Base-by-base conservation (phyloP, 306 rosid species). In the Dryas octopetala region DNA sequence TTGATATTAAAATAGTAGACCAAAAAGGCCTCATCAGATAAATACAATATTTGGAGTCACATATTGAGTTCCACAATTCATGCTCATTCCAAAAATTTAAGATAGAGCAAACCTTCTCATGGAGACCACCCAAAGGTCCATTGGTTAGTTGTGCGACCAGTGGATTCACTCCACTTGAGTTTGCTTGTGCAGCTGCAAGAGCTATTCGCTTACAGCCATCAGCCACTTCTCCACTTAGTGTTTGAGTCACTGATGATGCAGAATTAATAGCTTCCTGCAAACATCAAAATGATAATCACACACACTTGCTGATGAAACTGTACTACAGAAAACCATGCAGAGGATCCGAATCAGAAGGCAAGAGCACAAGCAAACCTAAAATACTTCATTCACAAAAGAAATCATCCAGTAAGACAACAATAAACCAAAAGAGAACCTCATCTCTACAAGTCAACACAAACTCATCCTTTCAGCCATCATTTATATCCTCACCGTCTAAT, bases 131-230 rank as follows among this genome's bases (percentile, higher is more conserved):
- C 75, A 89, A 82, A 71, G 95, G 97, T 71, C 93, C 99, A 75
- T 87, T 96, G 72, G 82, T 89, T 76, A 85, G 86, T 75, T 92
- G 96, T 79, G 89, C 61, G 28, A 90, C 91, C 65, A 90, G 53
- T 26, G 97, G 91, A 84, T 83, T 92, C 60, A 86, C 82, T 7
- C 96, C 84, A 78, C 85, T 87, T 3, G 94, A 77, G 84, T 78
- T 89, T 71, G 91, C 82, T 74, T 89, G 90, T 13, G 92, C 85
- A 60, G 93, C 80, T 62, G 97, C 96, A 48, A 92, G 80, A 66
- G 96, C 86, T 86, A 96, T 70, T 66, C 92, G 84, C 89, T 96
- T 96, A 52, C 96, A 82, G 62, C 98, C 96, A 74, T 96, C 98
- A 1, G 88, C 91, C 81, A 96, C 68, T 81, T 96, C 99, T 74